Evolutionary conservation across 2,329 filamentous ascomycete genomes (phyloP), one percentile per base, ranked within the genome.

Genomic region (Lanzia echinophila): DNA sequence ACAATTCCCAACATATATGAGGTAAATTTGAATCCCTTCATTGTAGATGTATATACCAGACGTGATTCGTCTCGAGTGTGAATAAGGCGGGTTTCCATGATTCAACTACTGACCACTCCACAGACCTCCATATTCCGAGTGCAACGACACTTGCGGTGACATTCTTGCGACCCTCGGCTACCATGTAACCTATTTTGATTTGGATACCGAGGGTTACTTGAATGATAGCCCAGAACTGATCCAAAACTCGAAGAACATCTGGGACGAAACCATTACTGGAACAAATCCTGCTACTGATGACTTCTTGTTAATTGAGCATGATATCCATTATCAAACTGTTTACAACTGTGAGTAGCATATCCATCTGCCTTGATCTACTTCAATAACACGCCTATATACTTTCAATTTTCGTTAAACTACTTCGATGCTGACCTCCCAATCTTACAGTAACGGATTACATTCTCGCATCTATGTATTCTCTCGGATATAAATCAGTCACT

Each of bases 1-100:
- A 48, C 74, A 74, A 59, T 74, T 78, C 60, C 78, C 78, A 22
- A 79, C 77, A 22, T 81, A 81, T 64, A 76, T 79, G 72, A 61
- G 59, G 57, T 57, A n/a, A 56, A 31, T 33, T 42, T 41, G 22
- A 49, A 13, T 36, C 13, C 38, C 45, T 28, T 47, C n/a, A n/a
- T n/a, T n/a, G n/a, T 17, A 50, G 36, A 45, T 39, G 36, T 17
- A 38, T 17, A 43, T 34, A 12, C 19, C 6, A n/a, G 22, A 47
- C 8, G 31, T 31, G n/a, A 47, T 1, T 31, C 15, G 20, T 6
- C 11, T 17, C n/a, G n/a, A n/a, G n/a, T n/a, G n/a, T n/a, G n/a
- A n/a, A n/a, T n/a, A n/a, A n/a, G n/a, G n/a, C n/a, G n/a, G 38
- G 7, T n/a, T 33, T 33, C 13, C 6, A 6, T 13, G 13, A 33